phyloP scores from a whole-genome alignment of 768 basidiomycete species.

The Dioszegia crocea region DNA sequence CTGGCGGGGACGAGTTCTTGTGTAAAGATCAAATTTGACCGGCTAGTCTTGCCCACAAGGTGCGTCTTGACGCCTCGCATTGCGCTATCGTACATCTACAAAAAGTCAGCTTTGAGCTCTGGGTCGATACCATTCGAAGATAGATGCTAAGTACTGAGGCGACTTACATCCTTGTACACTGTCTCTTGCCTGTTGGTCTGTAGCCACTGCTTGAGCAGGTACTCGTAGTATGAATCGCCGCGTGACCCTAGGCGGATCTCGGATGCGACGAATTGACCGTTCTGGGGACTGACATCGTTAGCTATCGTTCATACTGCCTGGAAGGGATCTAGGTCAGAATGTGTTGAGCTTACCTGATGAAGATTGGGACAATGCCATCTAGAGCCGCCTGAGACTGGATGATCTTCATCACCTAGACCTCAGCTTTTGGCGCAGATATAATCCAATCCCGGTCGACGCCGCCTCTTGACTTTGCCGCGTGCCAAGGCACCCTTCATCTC shows the following conservation, averaged over 20 bases:
- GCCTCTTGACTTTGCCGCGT: no score
- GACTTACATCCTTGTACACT: constrained; percentile 68
- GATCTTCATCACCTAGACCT: constrained; percentile 62
- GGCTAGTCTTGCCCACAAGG: constrained; percentile 64
- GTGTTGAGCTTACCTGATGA: constrained; percentile 66
- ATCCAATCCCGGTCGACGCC: no score
- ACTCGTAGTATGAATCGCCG: constrained; percentile 92
- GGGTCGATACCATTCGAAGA: no score
- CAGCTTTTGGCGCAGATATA: background rate
- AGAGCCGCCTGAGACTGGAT: constrained; percentile 62
- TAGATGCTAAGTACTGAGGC: background rate
- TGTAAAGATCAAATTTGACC: constrained; percentile 67
- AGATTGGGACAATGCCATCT: constrained; percentile 77
- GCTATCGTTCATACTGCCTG: background rate
- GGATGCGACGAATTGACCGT: constrained; percentile 60
- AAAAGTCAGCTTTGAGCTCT: background rate
- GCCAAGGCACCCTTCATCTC: no score
- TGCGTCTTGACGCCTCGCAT: constrained; percentile 75
- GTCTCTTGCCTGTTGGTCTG: constrained; percentile 72
- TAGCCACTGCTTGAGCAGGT: constrained; percentile 69
- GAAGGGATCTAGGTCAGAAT: no score
- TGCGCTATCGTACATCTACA: constrained; percentile 80
- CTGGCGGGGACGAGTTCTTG: constrained; percentile 70
- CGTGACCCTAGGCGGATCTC: constrained; percentile 84
- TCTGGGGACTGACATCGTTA: constrained; percentile 51